Evolutionary conservation across 306 rosid species (phyloP).

Genomic region (Dryas drummondii): DNA sequence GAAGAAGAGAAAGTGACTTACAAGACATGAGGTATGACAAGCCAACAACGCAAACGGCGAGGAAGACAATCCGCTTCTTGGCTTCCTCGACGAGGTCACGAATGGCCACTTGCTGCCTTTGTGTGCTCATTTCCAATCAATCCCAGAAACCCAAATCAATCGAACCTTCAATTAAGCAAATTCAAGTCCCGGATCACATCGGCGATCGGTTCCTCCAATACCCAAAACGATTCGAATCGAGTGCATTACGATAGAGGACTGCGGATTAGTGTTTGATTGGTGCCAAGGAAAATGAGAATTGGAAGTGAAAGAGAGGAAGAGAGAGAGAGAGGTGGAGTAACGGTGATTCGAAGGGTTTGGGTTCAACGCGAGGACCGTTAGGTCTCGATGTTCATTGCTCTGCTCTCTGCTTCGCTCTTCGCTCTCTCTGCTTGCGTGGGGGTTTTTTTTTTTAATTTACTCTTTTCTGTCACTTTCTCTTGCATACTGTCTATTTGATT

Average conservation of each 20-base stretch:
- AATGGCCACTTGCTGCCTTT: conserved; percentile 55
- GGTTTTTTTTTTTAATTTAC: background rate
- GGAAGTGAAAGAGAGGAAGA: background rate
- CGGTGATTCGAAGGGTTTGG: conserved; percentile 19
- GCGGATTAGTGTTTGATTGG: background rate
- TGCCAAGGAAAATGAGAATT: conserved; percentile 9
- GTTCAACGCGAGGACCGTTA: conserved; percentile 42
- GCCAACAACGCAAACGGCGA: conserved; percentile 78
- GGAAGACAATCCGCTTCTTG: conserved; percentile 81
- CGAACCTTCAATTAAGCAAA: background rate
- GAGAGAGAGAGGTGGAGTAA: background rate
- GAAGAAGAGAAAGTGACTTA: conserved; percentile 36
- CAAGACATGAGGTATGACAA: conserved; percentile 94
- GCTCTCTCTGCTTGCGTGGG: conserved; percentile 1
- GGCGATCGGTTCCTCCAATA: conserved; percentile 12
- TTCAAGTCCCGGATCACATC: conserved; percentile 6
- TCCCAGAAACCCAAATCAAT: conserved; percentile 23
- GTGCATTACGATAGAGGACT: conserved; percentile 16
- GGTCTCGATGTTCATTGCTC: conserved; percentile 27
- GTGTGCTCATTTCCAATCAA: conserved; percentile 49
- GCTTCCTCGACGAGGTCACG: conserved; percentile 97
- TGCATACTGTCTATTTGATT: background rate
- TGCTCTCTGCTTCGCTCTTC: background rate
- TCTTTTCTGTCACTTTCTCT: background rate
- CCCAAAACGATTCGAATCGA: conserved; percentile 14